Conservation (phyloP, 768 basidiomycete genomes). For the Suillus alpinus region DNA sequence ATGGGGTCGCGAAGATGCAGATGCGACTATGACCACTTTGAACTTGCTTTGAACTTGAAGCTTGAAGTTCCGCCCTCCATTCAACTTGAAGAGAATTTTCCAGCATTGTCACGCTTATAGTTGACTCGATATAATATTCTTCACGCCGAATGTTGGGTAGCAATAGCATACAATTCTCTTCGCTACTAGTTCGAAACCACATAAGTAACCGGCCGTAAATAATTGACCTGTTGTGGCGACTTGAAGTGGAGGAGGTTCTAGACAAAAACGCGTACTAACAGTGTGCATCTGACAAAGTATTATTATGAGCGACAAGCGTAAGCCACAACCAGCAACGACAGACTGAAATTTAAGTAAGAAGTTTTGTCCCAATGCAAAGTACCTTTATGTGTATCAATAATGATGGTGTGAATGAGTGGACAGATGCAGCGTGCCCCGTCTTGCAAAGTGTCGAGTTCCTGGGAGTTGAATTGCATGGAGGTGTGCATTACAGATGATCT, state of each 20-base stretch:
- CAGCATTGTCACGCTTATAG: neutral
- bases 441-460: neutral
- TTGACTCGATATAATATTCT: neutral
- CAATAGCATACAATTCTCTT: no score
- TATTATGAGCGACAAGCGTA: neutral
- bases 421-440: neutral
- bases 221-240: no score
- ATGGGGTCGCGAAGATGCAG: neutral
- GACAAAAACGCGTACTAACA: neutral
- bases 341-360: neutral
- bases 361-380: neutral
- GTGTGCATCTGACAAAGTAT: neutral
- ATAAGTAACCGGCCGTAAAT: no score
- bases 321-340: neutral
- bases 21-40: no score
- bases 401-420: neutral
- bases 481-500: neutral
- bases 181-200: no score
- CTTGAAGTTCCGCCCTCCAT: neutral
- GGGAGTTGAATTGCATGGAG: neutral
- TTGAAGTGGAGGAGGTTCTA: neutral
- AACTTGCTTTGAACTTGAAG: neutral
- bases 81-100: neutral
- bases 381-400: neutral
- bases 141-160: no score